Evolutionary conservation across 106 monocot genomes (phyloP).

Genomic region (Agapanthus africanus): DNA sequence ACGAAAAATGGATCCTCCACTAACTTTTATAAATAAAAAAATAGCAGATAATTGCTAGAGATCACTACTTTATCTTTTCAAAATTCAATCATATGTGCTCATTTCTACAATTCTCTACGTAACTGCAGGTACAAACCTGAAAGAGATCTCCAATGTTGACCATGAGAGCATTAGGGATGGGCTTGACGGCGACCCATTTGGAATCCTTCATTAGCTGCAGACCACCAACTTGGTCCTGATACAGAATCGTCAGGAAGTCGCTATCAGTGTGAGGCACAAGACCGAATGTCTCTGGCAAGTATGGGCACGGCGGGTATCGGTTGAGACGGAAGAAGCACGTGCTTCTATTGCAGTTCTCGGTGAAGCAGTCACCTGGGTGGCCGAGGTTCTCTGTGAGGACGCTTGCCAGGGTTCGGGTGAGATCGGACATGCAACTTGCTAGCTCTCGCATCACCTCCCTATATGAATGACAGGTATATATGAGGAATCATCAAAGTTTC

Average conservation of each 20-base stretch:
- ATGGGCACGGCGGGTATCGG: slow-evolving; percentile 56
- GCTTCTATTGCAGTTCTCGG: slow-evolving; percentile 31
- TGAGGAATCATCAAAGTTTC: too few species aligned
- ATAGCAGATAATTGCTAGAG: too few species aligned
- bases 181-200: too few species aligned
- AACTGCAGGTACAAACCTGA: slow-evolving; percentile 27
- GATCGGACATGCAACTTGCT: slow-evolving; percentile 32
- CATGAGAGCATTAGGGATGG: too few species aligned
- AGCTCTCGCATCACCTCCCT: slow-evolving; percentile 45
- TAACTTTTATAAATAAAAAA: background rate
- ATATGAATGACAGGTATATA: background rate
- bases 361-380: slow-evolving; percentile 3
- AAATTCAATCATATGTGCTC: too few species aligned
- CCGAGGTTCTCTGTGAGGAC: slow-evolving; percentile 45
- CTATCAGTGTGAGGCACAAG: slow-evolving; percentile 71
- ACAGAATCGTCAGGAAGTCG: slow-evolving; percentile 66
- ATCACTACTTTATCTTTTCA: too few species aligned
- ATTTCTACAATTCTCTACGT: background rate
- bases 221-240: slow-evolving; percentile 69
- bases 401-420: slow-evolving; percentile 28
- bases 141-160: slow-evolving; percentile 84
- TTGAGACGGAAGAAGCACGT: slow-evolving; percentile 78
- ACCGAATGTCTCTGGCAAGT: slow-evolving; percentile 41
- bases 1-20: slow-evolving; percentile 4
- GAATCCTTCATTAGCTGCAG: too few species aligned